Conservation (phyloP, 2,329 filamentous ascomycete genomes). For the Fusarium lyarnte region DNA sequence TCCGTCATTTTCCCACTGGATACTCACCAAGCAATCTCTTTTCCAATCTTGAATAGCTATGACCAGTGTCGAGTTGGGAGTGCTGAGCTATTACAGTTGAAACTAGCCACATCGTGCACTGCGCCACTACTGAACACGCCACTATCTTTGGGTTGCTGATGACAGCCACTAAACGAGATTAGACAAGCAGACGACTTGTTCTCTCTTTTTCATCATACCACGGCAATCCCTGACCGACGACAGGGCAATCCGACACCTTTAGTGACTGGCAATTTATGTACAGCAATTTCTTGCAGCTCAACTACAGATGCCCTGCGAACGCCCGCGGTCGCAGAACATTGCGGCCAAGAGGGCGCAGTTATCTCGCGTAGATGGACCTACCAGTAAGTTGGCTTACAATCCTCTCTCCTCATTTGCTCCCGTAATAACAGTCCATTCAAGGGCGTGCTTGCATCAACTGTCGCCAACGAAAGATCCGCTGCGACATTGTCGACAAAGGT, state of each 20-base stretch:
- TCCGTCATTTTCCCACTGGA: too few species aligned
- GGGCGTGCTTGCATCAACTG: slow-evolving; percentile 9
- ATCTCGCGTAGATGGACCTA: too few species aligned
- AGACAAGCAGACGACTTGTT: rapidly evolving
- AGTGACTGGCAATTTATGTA: rapidly evolving
- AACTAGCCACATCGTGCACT: neutral
- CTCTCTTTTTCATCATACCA: neutral
- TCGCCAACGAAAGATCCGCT: neutral
- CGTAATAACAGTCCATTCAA: rapidly evolving
- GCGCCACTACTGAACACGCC: neutral
- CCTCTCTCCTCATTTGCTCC: rapidly evolving
- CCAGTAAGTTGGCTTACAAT: neutral
- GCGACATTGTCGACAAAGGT: neutral
- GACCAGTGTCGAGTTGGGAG: neutral
- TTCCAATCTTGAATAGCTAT: neutral
- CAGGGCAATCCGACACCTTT: rapidly evolving
- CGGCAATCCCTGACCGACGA: too few species aligned
- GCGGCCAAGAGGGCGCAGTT: neutral
- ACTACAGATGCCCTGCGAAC: neutral
- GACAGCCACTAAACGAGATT: neutral
- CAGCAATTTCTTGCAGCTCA: rapidly evolving
- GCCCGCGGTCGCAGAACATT: neutral
- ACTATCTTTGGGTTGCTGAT: neutral
- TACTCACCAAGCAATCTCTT: rapidly evolving
- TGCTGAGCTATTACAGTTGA: too few species aligned